phyloP scores from a whole-genome alignment of 2,329 filamentous ascomycete genomes.

The Biscogniauxia sp. region DNA sequence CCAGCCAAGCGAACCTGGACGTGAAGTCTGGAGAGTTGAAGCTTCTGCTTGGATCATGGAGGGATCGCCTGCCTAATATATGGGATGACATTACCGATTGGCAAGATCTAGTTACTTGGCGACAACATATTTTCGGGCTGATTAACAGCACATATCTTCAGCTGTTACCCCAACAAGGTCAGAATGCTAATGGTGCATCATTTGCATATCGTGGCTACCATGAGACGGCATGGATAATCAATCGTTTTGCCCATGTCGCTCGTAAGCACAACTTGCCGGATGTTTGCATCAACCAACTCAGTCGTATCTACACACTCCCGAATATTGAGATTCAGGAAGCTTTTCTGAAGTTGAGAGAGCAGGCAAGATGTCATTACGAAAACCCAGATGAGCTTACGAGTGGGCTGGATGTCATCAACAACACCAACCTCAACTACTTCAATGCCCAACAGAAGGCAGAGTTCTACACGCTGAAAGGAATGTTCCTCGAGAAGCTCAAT shows the following conservation, averaged over 20 bases:
- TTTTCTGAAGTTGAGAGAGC: conserved; percentile 96
- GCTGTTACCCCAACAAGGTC: conserved; percentile 74
- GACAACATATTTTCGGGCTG: conserved; percentile 96
- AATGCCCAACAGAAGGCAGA: conserved; percentile 94
- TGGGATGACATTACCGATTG: conserved; percentile 99
- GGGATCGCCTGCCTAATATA: conserved; percentile 90
- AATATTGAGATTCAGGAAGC: conserved; percentile 99
- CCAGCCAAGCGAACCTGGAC: conserved; percentile 81
- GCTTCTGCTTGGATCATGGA: conserved; percentile 88
- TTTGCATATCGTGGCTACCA: conserved; percentile 97
- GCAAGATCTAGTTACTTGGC: conserved; percentile 99
- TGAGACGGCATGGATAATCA: conserved; percentile 99
- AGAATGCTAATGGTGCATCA: conserved; percentile 83
- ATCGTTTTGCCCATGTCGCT: conserved; percentile 95
- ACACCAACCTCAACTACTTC: conserved; percentile 98
- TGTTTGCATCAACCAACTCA: conserved; percentile 95
- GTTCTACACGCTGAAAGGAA: conserved; percentile 98
- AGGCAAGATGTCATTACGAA: conserved; percentile 98
- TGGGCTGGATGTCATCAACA: conserved; percentile 97
- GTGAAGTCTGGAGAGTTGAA: conserved; percentile 95
- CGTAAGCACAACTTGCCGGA: conserved; percentile 95
- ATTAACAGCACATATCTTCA: conserved; percentile 93
- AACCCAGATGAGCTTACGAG: conserved; percentile 89
- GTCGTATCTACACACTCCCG: conserved; percentile 95
- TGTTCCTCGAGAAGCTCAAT: conserved; percentile 94